These are phyloP conservation scores for Candida mesenterica DNA, from an alignment of 1,139 yeast species.

Conservation along the genomic window DNA sequence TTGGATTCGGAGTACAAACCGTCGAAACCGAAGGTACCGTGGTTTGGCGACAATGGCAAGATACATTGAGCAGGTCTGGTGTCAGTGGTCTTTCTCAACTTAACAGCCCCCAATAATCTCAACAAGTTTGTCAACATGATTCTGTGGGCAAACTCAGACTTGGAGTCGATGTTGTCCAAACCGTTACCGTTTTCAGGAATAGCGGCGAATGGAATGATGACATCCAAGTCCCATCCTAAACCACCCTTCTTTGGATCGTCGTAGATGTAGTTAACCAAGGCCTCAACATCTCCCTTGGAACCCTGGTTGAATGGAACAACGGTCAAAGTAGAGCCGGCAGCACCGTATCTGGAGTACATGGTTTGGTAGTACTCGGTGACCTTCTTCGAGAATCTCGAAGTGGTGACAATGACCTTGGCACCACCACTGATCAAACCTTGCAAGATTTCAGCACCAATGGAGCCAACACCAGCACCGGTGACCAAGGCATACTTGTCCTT, in stretches of 20 bases:
- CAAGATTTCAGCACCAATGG: constrained; percentile 95
- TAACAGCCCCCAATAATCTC: constrained; percentile 88
- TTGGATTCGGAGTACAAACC: constrained; percentile 98
- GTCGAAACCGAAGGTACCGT: constrained; percentile 97
- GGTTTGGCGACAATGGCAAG: constrained; percentile 96
- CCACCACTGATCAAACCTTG: constrained; percentile 97
- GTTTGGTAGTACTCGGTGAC: constrained; percentile 96
- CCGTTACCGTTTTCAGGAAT: constrained; percentile 98
- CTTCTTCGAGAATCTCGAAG: constrained; percentile 90
- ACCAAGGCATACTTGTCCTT: constrained; percentile 85
- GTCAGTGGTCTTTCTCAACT: constrained; percentile 79
- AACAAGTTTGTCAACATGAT: constrained; percentile 94
- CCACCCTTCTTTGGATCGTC: constrained; percentile 82
- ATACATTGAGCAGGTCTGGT: constrained; percentile 98
- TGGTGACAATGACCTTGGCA: constrained; percentile 94
- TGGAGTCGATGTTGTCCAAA: constrained; percentile 87
- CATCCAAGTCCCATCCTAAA: constrained; percentile 97
- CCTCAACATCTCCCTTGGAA: constrained; percentile 88
- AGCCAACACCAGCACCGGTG: constrained; percentile 99
- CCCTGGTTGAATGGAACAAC: constrained; percentile 99
- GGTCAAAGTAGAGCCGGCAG: constrained; percentile 84
- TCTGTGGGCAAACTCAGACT: constrained; percentile 96
- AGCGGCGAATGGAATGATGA: constrained; percentile 95
- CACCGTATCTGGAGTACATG: constrained; percentile 89
- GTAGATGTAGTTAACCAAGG: constrained; percentile 81